These are phyloP conservation scores for Violaceomyces palustris DNA, from an alignment of 1,284 basidiomycete genomes.

Conservation along the genomic window DNA sequence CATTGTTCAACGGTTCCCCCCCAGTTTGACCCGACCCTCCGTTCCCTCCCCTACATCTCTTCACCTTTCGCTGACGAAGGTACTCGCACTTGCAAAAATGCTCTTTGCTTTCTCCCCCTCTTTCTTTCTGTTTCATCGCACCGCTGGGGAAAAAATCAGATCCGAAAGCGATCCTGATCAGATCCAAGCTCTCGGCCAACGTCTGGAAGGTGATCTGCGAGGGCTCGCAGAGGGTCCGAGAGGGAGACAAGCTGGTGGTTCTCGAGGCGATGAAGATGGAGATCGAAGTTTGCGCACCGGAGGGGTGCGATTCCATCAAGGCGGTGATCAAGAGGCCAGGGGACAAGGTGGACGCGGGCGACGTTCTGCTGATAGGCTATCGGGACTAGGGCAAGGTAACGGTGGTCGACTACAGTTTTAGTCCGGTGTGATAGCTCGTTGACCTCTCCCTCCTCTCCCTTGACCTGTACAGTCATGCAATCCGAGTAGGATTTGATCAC, in stretches of 20 bases:
- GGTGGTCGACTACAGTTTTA: too few relatives aligned
- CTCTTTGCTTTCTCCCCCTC: neutral
- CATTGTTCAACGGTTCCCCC: too few relatives aligned
- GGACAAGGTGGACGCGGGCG: constrained; percentile 9
- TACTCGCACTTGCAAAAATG: too few relatives aligned
- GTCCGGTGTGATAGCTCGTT: too few relatives aligned
- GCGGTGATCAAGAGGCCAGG: constrained; percentile 8
- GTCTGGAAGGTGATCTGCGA: constrained; percentile 61
- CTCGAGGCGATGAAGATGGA: constrained; percentile 74
- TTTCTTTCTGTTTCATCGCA: neutral
- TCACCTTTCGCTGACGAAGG: too few relatives aligned
- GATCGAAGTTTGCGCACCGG: constrained; percentile 25
- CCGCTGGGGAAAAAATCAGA: neutral
- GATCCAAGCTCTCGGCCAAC: constrained; percentile 59
- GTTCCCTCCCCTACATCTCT: too few relatives aligned
- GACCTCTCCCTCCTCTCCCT: too few relatives aligned
- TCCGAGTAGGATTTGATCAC: too few relatives aligned
- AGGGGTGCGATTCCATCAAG: constrained; percentile 2
- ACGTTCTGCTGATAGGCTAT: constrained; percentile 7
- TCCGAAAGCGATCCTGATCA: constrained; percentile 21
- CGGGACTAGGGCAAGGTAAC: too few relatives aligned
- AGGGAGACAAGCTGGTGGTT: constrained; percentile 59
- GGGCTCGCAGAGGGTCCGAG: constrained; percentile 57
- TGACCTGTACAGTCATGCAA: too few relatives aligned
- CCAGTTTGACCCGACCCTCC: too few relatives aligned